These are phyloP conservation scores for Didymella sp. DNA, from an alignment of 2,329 filamentous ascomycete genomes.

Conservation along the genomic window DNA sequence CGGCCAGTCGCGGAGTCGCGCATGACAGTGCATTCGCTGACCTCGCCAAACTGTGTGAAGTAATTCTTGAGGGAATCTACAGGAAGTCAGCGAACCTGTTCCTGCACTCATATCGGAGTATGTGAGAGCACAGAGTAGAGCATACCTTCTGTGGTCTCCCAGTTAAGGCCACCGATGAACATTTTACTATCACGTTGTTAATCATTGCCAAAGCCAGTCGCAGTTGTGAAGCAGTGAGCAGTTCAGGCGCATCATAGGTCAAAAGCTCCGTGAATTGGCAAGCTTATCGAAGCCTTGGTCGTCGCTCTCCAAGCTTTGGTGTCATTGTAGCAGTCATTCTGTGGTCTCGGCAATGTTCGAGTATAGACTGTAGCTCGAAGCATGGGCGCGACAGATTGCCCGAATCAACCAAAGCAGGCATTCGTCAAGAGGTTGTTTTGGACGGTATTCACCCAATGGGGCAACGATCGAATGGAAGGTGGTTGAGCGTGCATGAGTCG, in stretches of 20 bases:
- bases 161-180: constrained; percentile 98
- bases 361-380: not conserved
- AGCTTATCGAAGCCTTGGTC: not conserved
- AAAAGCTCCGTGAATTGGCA: not conserved
- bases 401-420: not conserved
- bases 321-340: not conserved
- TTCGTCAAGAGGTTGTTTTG: not conserved
- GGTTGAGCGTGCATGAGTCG: not conserved
- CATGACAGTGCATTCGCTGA: constrained; percentile 99
- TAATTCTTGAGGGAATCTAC: constrained; percentile 95
- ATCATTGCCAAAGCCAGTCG: constrained; percentile 8
- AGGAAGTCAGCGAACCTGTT: constrained; percentile 4
- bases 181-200: constrained; percentile 75
- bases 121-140: constrained; percentile 20
- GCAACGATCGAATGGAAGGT: not conserved
- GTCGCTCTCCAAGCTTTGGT: not conserved
- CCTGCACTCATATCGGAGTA: not conserved
- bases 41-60: constrained; percentile 97
- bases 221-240: not conserved
- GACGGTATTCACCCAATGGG: not conserved
- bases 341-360: not conserved
- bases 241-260: constrained; percentile 12
- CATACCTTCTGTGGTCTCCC: constrained; percentile 98
- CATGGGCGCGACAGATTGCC: not conserved
- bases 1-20: constrained; percentile 91